Evolutionary conservation across 495 filamentous ascomycete genomes (phyloP).

Genomic region (Neurospora tetraspora): DNA sequence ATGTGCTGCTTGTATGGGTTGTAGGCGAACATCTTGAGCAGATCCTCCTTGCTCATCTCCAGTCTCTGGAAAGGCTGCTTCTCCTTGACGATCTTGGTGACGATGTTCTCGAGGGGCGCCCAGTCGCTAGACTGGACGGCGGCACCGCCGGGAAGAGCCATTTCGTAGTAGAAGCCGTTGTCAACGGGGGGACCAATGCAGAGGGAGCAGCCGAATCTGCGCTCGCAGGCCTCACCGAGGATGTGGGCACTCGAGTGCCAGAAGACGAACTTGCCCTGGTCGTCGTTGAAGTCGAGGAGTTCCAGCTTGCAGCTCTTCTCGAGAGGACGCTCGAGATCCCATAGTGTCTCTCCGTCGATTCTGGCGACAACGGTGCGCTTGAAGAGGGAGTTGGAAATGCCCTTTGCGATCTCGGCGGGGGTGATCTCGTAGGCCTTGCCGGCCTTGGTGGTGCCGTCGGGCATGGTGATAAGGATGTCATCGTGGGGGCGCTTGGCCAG

Average conservation of each 20-base stretch:
- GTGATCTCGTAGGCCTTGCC: slow-evolving; percentile 67
- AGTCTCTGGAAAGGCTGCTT: slow-evolving; percentile 93
- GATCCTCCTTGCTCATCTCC: slow-evolving; percentile 75
- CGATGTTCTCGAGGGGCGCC: slow-evolving; percentile 67
- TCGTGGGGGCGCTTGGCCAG: slow-evolving; percentile 54
- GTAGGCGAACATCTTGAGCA: slow-evolving; percentile 92
- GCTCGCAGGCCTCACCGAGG: slow-evolving; percentile 87
- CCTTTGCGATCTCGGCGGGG: slow-evolving; percentile 53
- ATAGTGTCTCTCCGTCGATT: slow-evolving; percentile 63
- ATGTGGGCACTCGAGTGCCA: slow-evolving; percentile 88
- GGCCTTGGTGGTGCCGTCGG: slow-evolving; percentile 47
- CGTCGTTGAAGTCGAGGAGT: slow-evolving; percentile 73
- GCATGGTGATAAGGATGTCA: slow-evolving; percentile 56
- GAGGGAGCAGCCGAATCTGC: slow-evolving; percentile 78
- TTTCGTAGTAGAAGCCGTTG: slow-evolving; percentile 97
- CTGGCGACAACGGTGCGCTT: slow-evolving; percentile 74
- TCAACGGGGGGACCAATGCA: slow-evolving; percentile 81
- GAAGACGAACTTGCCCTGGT: slow-evolving; percentile 55
- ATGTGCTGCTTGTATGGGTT: slow-evolving; percentile 81
- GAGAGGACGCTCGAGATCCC: slow-evolving; percentile 86
- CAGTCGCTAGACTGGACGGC: slow-evolving; percentile 68
- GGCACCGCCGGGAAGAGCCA: slow-evolving; percentile 68
- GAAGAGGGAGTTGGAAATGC: slow-evolving; percentile 58
- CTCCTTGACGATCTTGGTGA: slow-evolving; percentile 77
- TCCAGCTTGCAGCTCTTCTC: slow-evolving; percentile 71